Percentiles rank a stretch among this genome's conserved stretches.
Evolutionary conservation across 2,329 filamentous ascomycete species (phyloP).

Genomic region (Ramichloridium luteum): DNA sequence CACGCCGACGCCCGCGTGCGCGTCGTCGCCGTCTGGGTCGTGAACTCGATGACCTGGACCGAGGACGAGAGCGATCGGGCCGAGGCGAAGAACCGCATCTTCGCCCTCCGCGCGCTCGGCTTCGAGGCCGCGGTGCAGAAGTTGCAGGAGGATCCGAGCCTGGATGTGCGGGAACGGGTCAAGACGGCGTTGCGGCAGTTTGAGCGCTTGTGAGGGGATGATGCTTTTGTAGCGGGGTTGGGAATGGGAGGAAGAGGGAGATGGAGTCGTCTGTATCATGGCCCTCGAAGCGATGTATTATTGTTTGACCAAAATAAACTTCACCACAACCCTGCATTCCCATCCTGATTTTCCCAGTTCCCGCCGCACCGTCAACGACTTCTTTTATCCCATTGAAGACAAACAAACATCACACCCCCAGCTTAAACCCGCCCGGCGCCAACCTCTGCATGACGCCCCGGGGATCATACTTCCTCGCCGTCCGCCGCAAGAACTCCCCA

Average conservation of each 20-base stretch:
- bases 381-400: too few relatives aligned
- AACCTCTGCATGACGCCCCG: slow-evolving; percentile 9
- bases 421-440: slow-evolving; percentile 10
- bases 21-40: slow-evolving; percentile 65
- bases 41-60: slow-evolving; percentile 74
- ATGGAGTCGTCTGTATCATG: too few relatives aligned
- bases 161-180: slow-evolving; percentile 73
- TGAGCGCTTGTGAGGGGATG: slow-evolving; percentile 30
- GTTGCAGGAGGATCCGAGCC: slow-evolving; percentile 47
- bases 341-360: too few relatives aligned
- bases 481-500: slow-evolving; percentile 7
- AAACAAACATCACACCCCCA: slow-evolving; percentile 2
- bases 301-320: too few relatives aligned
- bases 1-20: slow-evolving; percentile 65
- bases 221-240: too few relatives aligned
- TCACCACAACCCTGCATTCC: too few relatives aligned
- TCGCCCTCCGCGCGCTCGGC: slow-evolving; percentile 54
- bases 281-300: too few relatives aligned
- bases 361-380: too few relatives aligned
- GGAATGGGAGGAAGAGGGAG: too few relatives aligned
- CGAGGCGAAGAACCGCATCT: slow-evolving; percentile 53
- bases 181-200: slow-evolving; percentile 69
- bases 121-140: slow-evolving; percentile 25
- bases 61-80: slow-evolving; percentile 59
- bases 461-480: slow-evolving; percentile 8